Evolutionary conservation across 2,329 filamentous ascomycete genomes (phyloP).

Genomic region (Colletotrichum ledebouriae): DNA sequence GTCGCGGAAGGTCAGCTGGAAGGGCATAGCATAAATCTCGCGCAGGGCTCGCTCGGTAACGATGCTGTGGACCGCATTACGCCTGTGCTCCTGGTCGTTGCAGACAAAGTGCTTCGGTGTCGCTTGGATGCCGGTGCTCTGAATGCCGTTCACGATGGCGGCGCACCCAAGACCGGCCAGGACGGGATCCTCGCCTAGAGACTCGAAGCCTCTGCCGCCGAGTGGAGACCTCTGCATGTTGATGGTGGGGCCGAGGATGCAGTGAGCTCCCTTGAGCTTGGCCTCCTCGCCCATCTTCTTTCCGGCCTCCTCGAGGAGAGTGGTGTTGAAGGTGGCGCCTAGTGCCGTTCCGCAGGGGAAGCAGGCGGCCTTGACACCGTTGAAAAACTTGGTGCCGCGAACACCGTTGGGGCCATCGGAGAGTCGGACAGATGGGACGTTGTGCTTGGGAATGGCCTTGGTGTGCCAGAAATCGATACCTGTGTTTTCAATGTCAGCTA

Average conservation of each 20-base stretch:
- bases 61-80: constrained; percentile 67
- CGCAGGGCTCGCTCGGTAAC: constrained; percentile 68
- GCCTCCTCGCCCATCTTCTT: constrained; percentile 66
- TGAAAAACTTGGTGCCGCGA: constrained; percentile 77
- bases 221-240: constrained; percentile 73
- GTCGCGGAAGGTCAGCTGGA: constrained; percentile 68
- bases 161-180: constrained; percentile 68
- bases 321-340: constrained; percentile 69
- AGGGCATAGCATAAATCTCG: constrained; percentile 71
- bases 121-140: constrained; percentile 68
- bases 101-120: constrained; percentile 73
- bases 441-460: constrained; percentile 69
- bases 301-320: constrained; percentile 65
- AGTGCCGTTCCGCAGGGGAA: constrained; percentile 71
- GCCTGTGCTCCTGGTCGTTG: constrained; percentile 72
- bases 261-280: constrained; percentile 69
- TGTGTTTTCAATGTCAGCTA: constrained; percentile 44
- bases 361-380: constrained; percentile 71
- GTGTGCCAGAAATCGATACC: constrained; percentile 80
- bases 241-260: constrained; percentile 72
- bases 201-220: constrained; percentile 72
- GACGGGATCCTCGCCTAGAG: constrained; percentile 69
- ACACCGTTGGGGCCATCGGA: constrained; percentile 80
- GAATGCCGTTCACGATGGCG: constrained; percentile 67
- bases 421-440: constrained; percentile 74